Conservation (phyloP, 1,139 yeast species). For the Candida sojae region DNA sequence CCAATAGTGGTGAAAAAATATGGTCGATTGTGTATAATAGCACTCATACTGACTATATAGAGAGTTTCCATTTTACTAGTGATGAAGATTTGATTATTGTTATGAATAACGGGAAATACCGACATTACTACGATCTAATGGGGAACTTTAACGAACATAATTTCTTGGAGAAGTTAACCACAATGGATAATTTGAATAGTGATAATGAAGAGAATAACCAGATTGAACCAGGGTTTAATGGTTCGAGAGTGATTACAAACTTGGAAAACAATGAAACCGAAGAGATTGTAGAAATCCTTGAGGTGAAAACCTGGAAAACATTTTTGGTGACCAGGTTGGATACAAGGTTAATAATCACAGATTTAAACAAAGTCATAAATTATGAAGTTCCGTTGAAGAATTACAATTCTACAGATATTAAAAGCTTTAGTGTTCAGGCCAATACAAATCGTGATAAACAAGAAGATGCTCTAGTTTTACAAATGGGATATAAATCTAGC, state of each 20-base stretch:
- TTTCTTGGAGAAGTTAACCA: conserved; percentile 32
- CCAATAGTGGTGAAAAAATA: conserved; percentile 53
- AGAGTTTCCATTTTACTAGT: conserved; percentile 52
- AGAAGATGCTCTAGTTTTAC: conserved; percentile 17
- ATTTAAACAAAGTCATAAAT: conserved; percentile 25
- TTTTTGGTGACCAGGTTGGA: conserved; percentile 35
- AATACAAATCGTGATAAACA: conserved; percentile 10
- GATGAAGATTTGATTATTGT: conserved; percentile 66
- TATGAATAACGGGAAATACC: conserved; percentile 53
- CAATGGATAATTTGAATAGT: neutral
- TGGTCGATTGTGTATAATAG: conserved; percentile 54
- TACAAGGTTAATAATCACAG: conserved; percentile 27
- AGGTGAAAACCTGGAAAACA: conserved; percentile 23
- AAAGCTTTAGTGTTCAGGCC: conserved; percentile 14
- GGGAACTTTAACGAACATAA: conserved; percentile 60
- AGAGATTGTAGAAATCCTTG: conserved; percentile 28
- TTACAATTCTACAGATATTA: conserved; percentile 17
- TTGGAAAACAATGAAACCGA: conserved; percentile 36
- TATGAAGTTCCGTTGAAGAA: conserved; percentile 27
- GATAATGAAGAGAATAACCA: neutral
- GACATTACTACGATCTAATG: conserved; percentile 69
- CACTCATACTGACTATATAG: conserved; percentile 53
- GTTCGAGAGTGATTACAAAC: conserved; percentile 26
- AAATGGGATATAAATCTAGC: conserved; percentile 32
- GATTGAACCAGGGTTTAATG: neutral